Evolutionary conservation across 2,329 filamentous ascomycete species (phyloP).

Genomic region (Ophiostoma ips): DNA sequence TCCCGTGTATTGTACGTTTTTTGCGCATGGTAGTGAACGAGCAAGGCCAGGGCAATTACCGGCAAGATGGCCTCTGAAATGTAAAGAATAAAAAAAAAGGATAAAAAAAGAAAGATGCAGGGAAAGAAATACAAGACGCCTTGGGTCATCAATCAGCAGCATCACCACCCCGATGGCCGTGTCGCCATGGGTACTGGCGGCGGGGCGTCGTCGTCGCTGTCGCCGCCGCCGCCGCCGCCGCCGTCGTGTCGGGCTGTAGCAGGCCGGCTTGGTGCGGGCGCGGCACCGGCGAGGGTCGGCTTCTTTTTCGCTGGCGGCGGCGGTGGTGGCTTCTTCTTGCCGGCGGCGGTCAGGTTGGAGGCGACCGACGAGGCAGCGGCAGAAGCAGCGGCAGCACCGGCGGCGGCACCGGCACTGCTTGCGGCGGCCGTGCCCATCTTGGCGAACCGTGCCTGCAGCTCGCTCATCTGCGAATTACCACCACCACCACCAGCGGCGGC

Average conservation of each 20-base stretch:
- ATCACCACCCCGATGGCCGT: conserved; percentile 24
- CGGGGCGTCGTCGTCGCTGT: conserved; percentile 24
- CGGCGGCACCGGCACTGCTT: conserved; percentile 34
- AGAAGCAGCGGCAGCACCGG: background rate
- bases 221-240: conserved; percentile 20
- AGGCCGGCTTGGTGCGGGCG: background rate
- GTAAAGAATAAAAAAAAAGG: too few relatives aligned
- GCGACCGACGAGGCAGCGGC: conserved; percentile 6
- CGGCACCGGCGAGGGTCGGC: conserved; percentile 21
- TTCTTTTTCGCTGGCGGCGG: conserved; percentile 41
- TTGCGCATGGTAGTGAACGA: too few relatives aligned
- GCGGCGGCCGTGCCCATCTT: conserved; percentile 40
- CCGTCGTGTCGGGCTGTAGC: conserved; percentile 14
- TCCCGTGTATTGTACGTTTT: too few relatives aligned
- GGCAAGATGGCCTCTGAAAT: too few relatives aligned
- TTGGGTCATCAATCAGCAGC: background rate
- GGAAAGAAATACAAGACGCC: too few relatives aligned
- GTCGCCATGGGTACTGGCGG: conserved; percentile 41
- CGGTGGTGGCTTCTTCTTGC: conserved; percentile 41
- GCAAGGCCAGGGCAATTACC: too few relatives aligned
- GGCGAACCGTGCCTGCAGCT: conserved; percentile 55
- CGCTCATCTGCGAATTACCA: conserved; percentile 36
- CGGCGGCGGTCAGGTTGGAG: conserved; percentile 15
- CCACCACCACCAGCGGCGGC: background rate
- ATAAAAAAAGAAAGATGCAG: too few relatives aligned